phyloP scores from a whole-genome alignment of 768 basidiomycete genomes.

The Neoboletus magnificus region DNA sequence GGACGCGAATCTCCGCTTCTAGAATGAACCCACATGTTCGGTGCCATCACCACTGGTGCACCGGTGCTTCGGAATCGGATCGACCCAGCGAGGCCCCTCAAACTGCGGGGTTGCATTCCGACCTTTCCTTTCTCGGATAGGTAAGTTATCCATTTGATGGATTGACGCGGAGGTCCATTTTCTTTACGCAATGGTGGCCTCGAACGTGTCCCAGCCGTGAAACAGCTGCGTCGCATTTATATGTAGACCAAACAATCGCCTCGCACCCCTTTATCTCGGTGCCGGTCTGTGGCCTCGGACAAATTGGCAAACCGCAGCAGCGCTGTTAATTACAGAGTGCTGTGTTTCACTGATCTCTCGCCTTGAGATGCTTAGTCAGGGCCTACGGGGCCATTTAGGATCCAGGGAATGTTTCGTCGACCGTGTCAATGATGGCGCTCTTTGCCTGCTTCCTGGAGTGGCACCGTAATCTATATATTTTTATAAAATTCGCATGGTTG shows the following conservation, averaged over 20 bases:
- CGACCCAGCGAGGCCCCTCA: slow-evolving; percentile 25
- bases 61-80: slow-evolving; percentile 23
- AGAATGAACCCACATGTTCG: slow-evolving; percentile 19
- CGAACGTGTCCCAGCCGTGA: slow-evolving; percentile 7
- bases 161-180: slow-evolving; percentile 17
- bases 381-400: slow-evolving; percentile 3
- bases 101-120: slow-evolving; percentile 29
- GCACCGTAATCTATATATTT: slow-evolving; percentile 11
- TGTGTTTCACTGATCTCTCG: slow-evolving; percentile 17
- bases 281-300: slow-evolving; percentile 18
- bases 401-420: slow-evolving; percentile 3
- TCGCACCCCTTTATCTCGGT: slow-evolving; percentile 22
- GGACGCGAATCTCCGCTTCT: slow-evolving; percentile 24
- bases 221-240: neutral
- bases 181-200: slow-evolving; percentile 17
- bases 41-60: slow-evolving; percentile 7
- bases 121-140: slow-evolving; percentile 6
- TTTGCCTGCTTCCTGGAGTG: slow-evolving; percentile 9
- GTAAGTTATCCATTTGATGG: slow-evolving; percentile 12
- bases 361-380: slow-evolving; percentile 5
- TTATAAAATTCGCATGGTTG: slow-evolving; percentile 11
- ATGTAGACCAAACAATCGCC: neutral
- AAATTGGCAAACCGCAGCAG: slow-evolving; percentile 16
- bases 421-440: slow-evolving; percentile 10
- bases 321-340: slow-evolving; percentile 4